Percentiles rank a stretch among this genome's conserved stretches.
Evolutionary conservation across 202 grass and related monocot genomes (phyloP).

Genomic region (Eragrostis tef): DNA sequence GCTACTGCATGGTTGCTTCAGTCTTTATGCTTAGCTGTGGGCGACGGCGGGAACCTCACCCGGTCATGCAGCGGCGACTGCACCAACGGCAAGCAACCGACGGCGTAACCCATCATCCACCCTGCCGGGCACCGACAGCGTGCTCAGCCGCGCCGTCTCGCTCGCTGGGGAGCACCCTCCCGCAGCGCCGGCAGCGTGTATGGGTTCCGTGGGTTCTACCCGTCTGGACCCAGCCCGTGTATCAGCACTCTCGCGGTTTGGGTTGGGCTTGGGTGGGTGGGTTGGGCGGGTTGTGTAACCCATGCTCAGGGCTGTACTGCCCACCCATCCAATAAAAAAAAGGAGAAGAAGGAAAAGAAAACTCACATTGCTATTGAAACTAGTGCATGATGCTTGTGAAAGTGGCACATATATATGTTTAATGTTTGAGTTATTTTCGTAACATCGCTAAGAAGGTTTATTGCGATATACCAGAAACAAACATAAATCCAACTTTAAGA

Average conservation of each 20-base stretch:
- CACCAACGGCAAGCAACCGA: constrained; percentile 63
- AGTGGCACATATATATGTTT: neutral
- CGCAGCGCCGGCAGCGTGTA: neutral
- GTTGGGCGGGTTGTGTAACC: too few relatives aligned
- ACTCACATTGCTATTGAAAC: neutral
- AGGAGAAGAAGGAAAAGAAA: neutral
- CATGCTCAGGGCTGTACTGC: too few relatives aligned
- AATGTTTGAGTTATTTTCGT: constrained; percentile 8
- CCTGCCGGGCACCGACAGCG: constrained; percentile 46
- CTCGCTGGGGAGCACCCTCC: constrained; percentile 23
- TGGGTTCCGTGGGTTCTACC: too few relatives aligned
- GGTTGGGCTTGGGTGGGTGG: too few relatives aligned
- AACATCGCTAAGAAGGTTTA: neutral
- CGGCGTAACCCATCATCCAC: neutral
- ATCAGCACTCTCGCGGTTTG: too few relatives aligned
- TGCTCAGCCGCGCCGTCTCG: constrained; percentile 41
- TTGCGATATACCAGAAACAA: constrained; percentile 16
- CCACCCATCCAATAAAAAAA: neutral
- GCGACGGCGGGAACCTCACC: constrained; percentile 46
- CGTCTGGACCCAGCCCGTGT: too few relatives aligned
- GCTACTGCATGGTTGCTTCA: too few relatives aligned
- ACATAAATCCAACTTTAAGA: constrained; percentile 3
- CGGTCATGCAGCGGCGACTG: constrained; percentile 65
- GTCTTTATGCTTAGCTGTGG: constrained; percentile 43
- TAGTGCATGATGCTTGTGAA: neutral